A percentile compares a stretch with the other conserved stretches of the same genome.
Conservation (phyloP, 352 stramenopile species). For the Thraustotheca clavata region DNA sequence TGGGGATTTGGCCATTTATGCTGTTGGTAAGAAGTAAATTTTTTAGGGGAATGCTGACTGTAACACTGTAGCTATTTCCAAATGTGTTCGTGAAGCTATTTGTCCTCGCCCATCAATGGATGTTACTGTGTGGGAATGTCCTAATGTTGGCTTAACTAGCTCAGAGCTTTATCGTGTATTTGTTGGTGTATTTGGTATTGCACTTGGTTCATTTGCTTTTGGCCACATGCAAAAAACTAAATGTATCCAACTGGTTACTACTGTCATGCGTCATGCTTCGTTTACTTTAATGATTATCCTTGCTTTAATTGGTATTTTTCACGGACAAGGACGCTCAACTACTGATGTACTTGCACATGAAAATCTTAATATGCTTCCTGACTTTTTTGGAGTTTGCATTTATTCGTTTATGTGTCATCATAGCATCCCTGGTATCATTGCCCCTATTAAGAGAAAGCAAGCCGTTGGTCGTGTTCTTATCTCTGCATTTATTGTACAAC, state of each 20-base stretch:
- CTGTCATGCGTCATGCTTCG: slow-evolving; percentile 65
- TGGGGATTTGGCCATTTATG: slow-evolving; percentile 80
- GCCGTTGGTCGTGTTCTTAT: slow-evolving; percentile 55
- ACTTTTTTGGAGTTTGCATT: slow-evolving; percentile 82
- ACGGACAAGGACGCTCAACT: slow-evolving; percentile 46
- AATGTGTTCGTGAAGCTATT: slow-evolving; percentile 76
- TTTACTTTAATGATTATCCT: slow-evolving; percentile 80
- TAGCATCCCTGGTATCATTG: slow-evolving; percentile 71
- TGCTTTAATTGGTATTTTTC: slow-evolving; percentile 54
- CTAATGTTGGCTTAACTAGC: slow-evolving; percentile 47
- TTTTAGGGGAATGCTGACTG: background rate
- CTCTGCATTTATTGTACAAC: slow-evolving; percentile 52
- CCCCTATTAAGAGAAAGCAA: slow-evolving; percentile 68
- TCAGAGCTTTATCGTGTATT: slow-evolving; percentile 76
- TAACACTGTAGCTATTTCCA: slow-evolving; percentile 53
- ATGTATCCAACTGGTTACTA: slow-evolving; percentile 64
- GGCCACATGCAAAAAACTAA: slow-evolving; percentile 79
- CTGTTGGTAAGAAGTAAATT: slow-evolving; percentile 47
- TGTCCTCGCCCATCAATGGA: slow-evolving; percentile 49
- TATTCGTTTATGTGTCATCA: slow-evolving; percentile 89
- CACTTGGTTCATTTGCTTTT: slow-evolving; percentile 70
- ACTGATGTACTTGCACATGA: slow-evolving; percentile 65
- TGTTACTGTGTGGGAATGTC: slow-evolving; percentile 56
- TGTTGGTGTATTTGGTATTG: slow-evolving; percentile 56
- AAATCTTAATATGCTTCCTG: slow-evolving; percentile 57